Percentiles rank a stretch among this genome's conserved stretches.
Conservation (phyloP, 1,284 basidiomycete species). For the Meripilus lineatus region DNA sequence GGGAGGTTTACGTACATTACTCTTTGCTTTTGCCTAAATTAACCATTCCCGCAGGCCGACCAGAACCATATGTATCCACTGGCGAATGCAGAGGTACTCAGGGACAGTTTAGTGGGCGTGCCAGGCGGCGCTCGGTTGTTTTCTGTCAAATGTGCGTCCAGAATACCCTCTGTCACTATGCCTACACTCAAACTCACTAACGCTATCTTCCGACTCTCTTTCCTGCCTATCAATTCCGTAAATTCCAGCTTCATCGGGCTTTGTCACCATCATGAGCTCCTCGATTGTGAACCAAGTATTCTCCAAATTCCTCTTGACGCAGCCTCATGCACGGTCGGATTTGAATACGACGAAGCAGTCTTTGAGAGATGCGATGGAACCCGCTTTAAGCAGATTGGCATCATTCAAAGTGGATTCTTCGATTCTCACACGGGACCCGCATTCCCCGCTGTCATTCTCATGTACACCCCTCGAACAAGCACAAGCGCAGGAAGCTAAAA, state of each 20-base stretch:
- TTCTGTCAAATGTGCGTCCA: constrained; percentile 55
- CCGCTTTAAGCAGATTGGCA: constrained; percentile 48
- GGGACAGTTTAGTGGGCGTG: constrained; percentile 43
- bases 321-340: constrained; percentile 46
- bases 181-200: constrained; percentile 1
- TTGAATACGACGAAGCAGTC: constrained; percentile 27
- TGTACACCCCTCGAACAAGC: constrained; percentile 49
- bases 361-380: constrained; percentile 42
- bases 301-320: constrained; percentile 52
- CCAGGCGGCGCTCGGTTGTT: constrained; percentile 46
- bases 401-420: constrained; percentile 43
- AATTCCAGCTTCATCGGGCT: constrained; percentile 41
- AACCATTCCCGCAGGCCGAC: constrained; percentile 45
- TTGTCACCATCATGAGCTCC: constrained; percentile 46
- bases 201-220: constrained; percentile 1
- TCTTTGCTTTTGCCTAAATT: too few species aligned
- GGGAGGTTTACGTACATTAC: too few species aligned
- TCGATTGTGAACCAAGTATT: constrained; percentile 66
- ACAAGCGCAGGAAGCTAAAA: constrained; percentile 44
- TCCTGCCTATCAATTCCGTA: background rate
- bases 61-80: constrained; percentile 49
- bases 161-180: constrained; percentile 5
- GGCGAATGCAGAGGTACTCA: constrained; percentile 52
- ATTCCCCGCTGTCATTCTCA: constrained; percentile 63
- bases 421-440: constrained; percentile 48